Conservation (phyloP, 2,329 filamentous ascomycete species). For the Bipolaris oryzae region DNA sequence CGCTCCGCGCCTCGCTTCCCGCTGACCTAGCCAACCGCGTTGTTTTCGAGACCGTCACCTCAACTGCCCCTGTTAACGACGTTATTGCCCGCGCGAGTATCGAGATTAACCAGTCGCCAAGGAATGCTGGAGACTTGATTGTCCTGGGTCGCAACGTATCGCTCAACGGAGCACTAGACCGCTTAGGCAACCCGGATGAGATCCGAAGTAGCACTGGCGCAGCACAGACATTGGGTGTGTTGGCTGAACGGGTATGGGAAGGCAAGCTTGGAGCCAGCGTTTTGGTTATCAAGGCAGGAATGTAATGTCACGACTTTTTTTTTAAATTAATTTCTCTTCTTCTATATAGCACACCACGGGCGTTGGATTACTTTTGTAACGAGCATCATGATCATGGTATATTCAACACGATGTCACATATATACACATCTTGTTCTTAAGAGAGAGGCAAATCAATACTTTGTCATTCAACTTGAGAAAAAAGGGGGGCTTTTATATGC, state of each 20-base stretch:
- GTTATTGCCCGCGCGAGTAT: slow-evolving; percentile 61
- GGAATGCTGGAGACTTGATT: slow-evolving; percentile 73
- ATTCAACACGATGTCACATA: too few relatives aligned
- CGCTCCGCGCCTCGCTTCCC: slow-evolving; percentile 62
- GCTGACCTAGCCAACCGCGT: slow-evolving; percentile 60
- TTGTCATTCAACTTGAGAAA: too few relatives aligned
- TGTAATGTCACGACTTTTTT: not conserved
- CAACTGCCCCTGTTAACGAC: slow-evolving; percentile 47
- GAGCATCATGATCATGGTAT: too few relatives aligned
- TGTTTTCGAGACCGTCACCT: slow-evolving; percentile 60
- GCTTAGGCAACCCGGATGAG: slow-evolving; percentile 48
- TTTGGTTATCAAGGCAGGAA: slow-evolving; percentile 69
- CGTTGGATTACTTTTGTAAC: not conserved
- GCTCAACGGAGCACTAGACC: slow-evolving; percentile 32
- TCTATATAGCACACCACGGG: not conserved
- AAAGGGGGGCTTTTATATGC: not conserved
- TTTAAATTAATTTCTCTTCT: too few relatives aligned
- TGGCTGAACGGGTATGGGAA: slow-evolving; percentile 65
- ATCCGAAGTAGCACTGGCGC: slow-evolving; percentile 36
- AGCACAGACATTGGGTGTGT: slow-evolving; percentile 60
- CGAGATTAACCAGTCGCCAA: slow-evolving; percentile 65
- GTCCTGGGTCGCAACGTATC: slow-evolving; percentile 64
- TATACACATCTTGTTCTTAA: too few relatives aligned
- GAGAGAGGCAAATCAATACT: too few relatives aligned
- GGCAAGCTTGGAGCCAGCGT: slow-evolving; percentile 69